Conservation (phyloP, 164 flowering plant species). For the Vitis rotundifolia region DNA sequence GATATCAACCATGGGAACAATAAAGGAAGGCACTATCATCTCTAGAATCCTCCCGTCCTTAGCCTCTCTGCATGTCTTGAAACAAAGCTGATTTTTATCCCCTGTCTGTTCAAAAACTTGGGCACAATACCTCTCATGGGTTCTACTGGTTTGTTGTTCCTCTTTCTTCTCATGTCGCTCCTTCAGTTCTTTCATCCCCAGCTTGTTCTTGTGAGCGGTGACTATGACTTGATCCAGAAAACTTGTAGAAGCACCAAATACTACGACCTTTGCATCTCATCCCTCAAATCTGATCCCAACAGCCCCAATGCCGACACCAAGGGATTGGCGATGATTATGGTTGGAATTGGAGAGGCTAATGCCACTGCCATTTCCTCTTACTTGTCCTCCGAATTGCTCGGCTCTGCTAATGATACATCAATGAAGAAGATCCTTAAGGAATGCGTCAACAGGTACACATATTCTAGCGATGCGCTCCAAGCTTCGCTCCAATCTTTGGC, state of each 20-base stretch:
- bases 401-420: conserved; percentile 20
- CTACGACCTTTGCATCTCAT: conserved; percentile 55
- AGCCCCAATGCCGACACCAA: conserved; percentile 52
- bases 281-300: conserved; percentile 56
- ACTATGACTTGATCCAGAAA: conserved; percentile 33
- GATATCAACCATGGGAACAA: not conserved
- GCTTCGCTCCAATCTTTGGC: conserved; percentile 45
- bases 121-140: conserved; percentile 20
- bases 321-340: conserved; percentile 60
- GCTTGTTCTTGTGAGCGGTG: conserved; percentile 13
- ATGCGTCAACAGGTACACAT: conserved; percentile 56
- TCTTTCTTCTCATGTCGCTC: conserved; percentile 18
- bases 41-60: too few relatives aligned
- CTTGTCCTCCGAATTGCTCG: conserved; percentile 37
- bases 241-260: conserved; percentile 63
- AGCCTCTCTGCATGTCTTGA: too few relatives aligned
- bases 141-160: conserved; percentile 16
- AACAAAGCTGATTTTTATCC: too few relatives aligned
- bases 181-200: not conserved
- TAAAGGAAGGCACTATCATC: not conserved
- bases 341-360: conserved; percentile 39
- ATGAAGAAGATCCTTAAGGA: conserved; percentile 45
- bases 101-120: not conserved
- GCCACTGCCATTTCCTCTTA: conserved; percentile 51
- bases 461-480: conserved; percentile 48